Evolutionary conservation across 208 protist genomes (phyloP), one percentile per base, ranked within the genome.

Genomic region (Crithidia acanthocephali): DNA sequence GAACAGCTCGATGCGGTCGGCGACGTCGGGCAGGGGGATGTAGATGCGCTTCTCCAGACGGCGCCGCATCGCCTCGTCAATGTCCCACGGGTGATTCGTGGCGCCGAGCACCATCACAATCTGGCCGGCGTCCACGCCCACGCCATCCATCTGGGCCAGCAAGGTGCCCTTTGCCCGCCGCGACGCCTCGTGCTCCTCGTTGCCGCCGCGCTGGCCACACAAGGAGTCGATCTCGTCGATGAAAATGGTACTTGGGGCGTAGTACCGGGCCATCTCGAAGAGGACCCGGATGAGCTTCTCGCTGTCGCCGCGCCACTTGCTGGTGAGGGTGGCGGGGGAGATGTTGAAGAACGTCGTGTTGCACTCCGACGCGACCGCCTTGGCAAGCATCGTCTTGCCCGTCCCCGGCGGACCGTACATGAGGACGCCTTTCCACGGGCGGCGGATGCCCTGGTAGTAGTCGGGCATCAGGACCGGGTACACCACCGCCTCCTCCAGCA

Each of bases 161-260:
- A 99, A 98, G 66, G 99, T 99, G 22, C 98, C 99, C 79, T 99
- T 99, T 2, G 99, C 97, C 25, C 99, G 87, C 13, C 98, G 81
- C 28, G 98, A 94, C 2, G 90, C 93, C 70, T 98, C 94, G 57
- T 98, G 92, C 75, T 97, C 94, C 28, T 75, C 74, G 18, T 81
- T 72, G 53, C 86, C 93, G 18, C 87, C 91, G 59, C 97, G 86
- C 72, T 91, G 80, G 5, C 91, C 85, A 59, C 96, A 95, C n/a
- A 98, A 79, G 28, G 93, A 96, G 78, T 98, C 97, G 53, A 98
- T 97, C 74, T 98, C 97, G 77, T 98, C 97, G 42, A 98, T 97
- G 88, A 98, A 98, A 52, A 98, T 94, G 15, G 97, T 96, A 60
- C 88, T 88, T 0, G 95, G 95, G 15, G 94, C 86, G 73, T 96